Percentiles rank a stretch among this genome's conserved stretches.
These are phyloP conservation scores for Lepidium africanum DNA, from an alignment of 345 rosid species.

Conservation along the genomic window DNA sequence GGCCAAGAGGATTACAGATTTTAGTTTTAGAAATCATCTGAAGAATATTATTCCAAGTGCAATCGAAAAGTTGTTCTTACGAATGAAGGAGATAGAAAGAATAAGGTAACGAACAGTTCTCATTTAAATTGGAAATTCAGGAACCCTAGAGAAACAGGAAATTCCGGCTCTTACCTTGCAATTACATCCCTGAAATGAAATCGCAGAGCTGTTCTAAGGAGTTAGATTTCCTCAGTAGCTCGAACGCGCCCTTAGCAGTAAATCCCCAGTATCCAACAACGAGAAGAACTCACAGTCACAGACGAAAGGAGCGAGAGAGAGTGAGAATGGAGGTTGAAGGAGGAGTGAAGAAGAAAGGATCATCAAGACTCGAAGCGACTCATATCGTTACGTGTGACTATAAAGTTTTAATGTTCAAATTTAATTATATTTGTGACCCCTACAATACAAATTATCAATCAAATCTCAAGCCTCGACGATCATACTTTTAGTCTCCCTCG, in stretches of 20 bases:
- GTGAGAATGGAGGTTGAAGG: background rate
- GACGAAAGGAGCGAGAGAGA: background rate
- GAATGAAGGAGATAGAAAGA: background rate
- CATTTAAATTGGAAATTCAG: background rate
- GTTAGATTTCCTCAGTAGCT: background rate
- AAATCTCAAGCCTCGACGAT: background rate
- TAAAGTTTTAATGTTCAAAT: background rate
- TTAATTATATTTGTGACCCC: background rate
- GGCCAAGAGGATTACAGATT: background rate
- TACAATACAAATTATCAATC: background rate
- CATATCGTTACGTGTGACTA: background rate
- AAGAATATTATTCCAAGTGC: background rate
- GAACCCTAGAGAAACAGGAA: background rate
- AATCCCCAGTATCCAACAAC: background rate
- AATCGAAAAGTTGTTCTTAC: background rate
- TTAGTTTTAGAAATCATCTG: background rate
- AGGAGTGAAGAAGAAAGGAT: background rate
- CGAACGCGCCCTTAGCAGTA: background rate
- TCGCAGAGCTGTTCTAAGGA: background rate
- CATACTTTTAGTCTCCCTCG: too few species aligned
- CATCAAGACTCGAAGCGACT: constrained; percentile 5
- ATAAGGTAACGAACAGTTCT: background rate
- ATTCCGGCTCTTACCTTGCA: background rate
- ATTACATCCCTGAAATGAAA: constrained; percentile 5
- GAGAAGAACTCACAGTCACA: background rate